These are phyloP conservation scores for Xylariaceae sp. DNA, from an alignment of 2,329 filamentous ascomycete species.

Conservation along the genomic window DNA sequence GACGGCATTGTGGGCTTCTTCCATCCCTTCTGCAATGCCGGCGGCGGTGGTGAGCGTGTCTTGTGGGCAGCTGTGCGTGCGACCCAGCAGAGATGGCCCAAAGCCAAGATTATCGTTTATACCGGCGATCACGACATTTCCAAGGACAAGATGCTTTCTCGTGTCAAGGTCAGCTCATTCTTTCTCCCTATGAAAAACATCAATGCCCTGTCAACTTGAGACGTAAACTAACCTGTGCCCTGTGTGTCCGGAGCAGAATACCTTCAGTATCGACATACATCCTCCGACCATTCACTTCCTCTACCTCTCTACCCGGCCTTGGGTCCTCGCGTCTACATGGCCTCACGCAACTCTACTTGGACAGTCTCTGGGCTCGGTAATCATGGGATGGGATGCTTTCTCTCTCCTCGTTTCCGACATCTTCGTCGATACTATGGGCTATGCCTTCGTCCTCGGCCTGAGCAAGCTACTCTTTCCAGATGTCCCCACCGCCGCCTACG, in stretches of 20 bases:
- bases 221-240: conserved; percentile 5
- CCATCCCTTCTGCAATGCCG: conserved; percentile 97
- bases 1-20: conserved; percentile 90
- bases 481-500: conserved; percentile 85
- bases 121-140: conserved; percentile 88
- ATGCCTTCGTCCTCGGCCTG: conserved; percentile 81
- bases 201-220: background rate
- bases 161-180: conserved; percentile 57
- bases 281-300: conserved; percentile 79
- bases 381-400: conserved; percentile 89
- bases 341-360: conserved; percentile 88
- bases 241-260: conserved; percentile 45
- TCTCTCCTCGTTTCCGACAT: conserved; percentile 87
- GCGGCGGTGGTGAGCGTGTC: conserved; percentile 90
- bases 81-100: conserved; percentile 83
- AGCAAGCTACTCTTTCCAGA: conserved; percentile 73
- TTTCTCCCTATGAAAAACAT: background rate
- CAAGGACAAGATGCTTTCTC: conserved; percentile 70
- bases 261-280: conserved; percentile 90
- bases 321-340: conserved; percentile 81
- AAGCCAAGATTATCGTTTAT: conserved; percentile 85
- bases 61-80: conserved; percentile 93
- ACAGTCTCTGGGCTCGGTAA: conserved; percentile 83
- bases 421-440: conserved; percentile 97
- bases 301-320: conserved; percentile 82